Base-by-base conservation (phyloP, 169 alveolate species). In the Eimeria maxima region DNA sequence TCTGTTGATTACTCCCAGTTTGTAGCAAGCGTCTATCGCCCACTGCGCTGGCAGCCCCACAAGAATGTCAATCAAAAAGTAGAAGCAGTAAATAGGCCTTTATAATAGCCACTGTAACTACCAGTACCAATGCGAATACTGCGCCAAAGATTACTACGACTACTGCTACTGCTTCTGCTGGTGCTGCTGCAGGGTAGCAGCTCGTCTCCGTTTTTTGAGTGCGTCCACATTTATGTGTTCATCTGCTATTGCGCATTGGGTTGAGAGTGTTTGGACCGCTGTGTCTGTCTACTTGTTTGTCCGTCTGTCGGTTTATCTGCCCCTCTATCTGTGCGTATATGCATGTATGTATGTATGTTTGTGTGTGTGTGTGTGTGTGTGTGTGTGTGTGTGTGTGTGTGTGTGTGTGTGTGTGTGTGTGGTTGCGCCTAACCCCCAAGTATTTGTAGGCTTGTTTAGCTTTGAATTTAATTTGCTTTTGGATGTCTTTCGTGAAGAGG, bases 401-500 rank as follows among this genome's bases (percentile, higher is more conserved):
- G 16, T 38, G 16, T 38, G 13, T 44, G n/a, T 38, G n/a, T n/a
- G n/a, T n/a, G n/a, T n/a, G n/a, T n/a, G n/a, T n/a, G n/a, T n/a
- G n/a, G n/a, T n/a, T n/a, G n/a, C n/a, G n/a, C n/a, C n/a, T n/a
- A n/a, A 81, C 90, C 47, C 90, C 90, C 3, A 81, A 38, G 90
- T 53, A 81, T 38, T 53, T 53, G 8, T 29, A 11, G 24, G 44
- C 6, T 24, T 11, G 69, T 53, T 45, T 81, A 0, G 0, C n/a
- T 53, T 81, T 81, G 29, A 6, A 38, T 22, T 50, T 81, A 5
- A 81, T 38, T 27, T 81, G 71, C 24, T n/a, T 81, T 33, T 81
- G 90, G 24, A 69, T 47, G 1, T 7, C 69, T 24, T 53, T 81
- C 73, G 90, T 81, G 47, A 81, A 81, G 14, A 81, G 90, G 24